Base-by-base conservation (phyloP, 1,139 yeast species). In the Suhomyces wounanorum region DNA sequence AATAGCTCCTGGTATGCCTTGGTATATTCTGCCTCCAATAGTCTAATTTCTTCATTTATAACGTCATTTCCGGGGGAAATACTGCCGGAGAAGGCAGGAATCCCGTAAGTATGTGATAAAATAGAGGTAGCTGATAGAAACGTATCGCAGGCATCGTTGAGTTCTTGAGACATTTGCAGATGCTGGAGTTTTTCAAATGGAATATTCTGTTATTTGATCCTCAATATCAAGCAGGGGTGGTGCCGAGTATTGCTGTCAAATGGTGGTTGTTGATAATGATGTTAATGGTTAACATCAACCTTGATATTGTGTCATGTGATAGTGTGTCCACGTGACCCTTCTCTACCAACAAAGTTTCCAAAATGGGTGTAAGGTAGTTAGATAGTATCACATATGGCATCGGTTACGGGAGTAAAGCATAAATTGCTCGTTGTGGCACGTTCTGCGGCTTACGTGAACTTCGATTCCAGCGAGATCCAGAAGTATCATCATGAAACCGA, bases 81-180 rank as follows among this genome's bases (percentile, higher is more conserved):
- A 35, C 23, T n/a, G 35, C 36, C 45, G n/a, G 37, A 21, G 38
- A 35, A 21, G 25, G 46, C 17, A 68, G 49, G 72, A 4, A 69
- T 55, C 17, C 76, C 77, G 55, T 58, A 72, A 41, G 55, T 52
- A 51, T 62, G 77, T 40, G 60, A 56, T 47, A 62, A 66, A 45
- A 68, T 60, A n/a, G 60, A 56, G 13, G 66, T 67, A 26, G 51
- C 33, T 2, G 53, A 30, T 10, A 67, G 48, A 18, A 69, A 47
- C 8, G 52, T 50, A 25, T 67, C 69, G 50, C 72, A 65, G 9
- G 60, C 61, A 17, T 51, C 52, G 1, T 59, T 54, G 41, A 67
- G 52, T 23, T 59, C 61, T 13, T 43, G 45, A 2, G 51, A 47
- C 51, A 45, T 51, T 7, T 13, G 21, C n/a, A 11, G 10, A 11